Evolutionary conservation across 495 filamentous ascomycete genomes (phyloP).

Genomic region (Penicillium steckii): DNA sequence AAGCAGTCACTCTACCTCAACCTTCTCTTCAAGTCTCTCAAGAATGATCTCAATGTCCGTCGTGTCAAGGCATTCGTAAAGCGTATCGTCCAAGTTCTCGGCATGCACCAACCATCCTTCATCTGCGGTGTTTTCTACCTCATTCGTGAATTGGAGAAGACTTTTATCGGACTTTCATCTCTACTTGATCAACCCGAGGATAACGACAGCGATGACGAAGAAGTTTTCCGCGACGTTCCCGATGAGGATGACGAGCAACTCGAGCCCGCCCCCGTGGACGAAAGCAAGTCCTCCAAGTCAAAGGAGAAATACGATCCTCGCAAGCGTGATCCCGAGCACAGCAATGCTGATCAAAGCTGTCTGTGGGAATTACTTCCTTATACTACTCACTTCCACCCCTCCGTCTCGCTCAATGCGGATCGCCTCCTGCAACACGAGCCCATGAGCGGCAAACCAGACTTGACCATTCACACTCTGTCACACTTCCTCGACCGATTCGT

Average conservation of each 20-base stretch:
- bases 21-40: slow-evolving; percentile 81
- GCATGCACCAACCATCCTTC: slow-evolving; percentile 88
- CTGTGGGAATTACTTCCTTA: slow-evolving; percentile 90
- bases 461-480: slow-evolving; percentile 81
- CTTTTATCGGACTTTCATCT: slow-evolving; percentile 70
- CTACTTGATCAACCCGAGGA: slow-evolving; percentile 74
- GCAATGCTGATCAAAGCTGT: slow-evolving; percentile 85
- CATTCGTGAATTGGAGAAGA: slow-evolving; percentile 73
- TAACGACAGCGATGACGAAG: slow-evolving; percentile 63
- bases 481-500: slow-evolving; percentile 97
- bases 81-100: slow-evolving; percentile 80
- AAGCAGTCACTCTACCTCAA: slow-evolving; percentile 96
- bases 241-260: slow-evolving; percentile 50
- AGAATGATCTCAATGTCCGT: slow-evolving; percentile 80
- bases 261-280: slow-evolving; percentile 15
- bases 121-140: slow-evolving; percentile 87
- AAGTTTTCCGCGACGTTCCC: slow-evolving; percentile 68
- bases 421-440: slow-evolving; percentile 63
- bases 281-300: slow-evolving; percentile 26
- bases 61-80: slow-evolving; percentile 95
- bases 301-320: slow-evolving; percentile 69
- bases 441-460: slow-evolving; percentile 82
- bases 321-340: slow-evolving; percentile 87
- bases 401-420: slow-evolving; percentile 82
- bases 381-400: slow-evolving; percentile 84